Evolutionary conservation across 805 yeast genomes (phyloP), one percentile per base, ranked within the genome.

Genomic region (Martiniozyma abietophila): DNA sequence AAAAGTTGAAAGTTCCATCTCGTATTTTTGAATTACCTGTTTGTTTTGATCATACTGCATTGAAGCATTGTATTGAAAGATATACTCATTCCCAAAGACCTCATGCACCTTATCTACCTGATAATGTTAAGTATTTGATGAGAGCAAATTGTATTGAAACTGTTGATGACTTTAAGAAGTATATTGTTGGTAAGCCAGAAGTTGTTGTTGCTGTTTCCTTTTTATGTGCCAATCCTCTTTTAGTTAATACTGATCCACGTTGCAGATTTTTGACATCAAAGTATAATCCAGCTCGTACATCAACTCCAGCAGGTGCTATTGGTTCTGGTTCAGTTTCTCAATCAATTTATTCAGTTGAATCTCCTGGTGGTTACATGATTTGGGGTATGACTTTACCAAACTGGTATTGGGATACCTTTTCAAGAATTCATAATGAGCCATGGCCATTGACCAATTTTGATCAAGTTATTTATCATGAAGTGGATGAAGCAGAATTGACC

Each of bases 321-420:
- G 98, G 98, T 52, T 79, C 92, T 54, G 98, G 98, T 43, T 97
- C 98, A 48, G 85, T 81, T 83, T 92, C 86, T 69, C 88, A 89
- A 97, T 89, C 97, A 65, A 88, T 89, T 48, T 89, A 89, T 61
- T 85, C 97, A 21, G 88, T 89, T 89, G 94, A 85, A 46, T 85
- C 96, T 18, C 98, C 98, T 31, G 98, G 98, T 62, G 98, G 98
- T 21, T 89, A 89, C 61, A 97, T 89, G 63, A 70, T 89, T 48
- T 89, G 86, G 42, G 98, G 97, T 38, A 75, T 97, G 54, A 89
- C 98, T 8, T 77, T 92, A 45, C 97, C 97, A 35, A 88, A 89
- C 48, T 89, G 98, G 98, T 83, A 21, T 65, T 92, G 43, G 92
- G 86, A 27, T 59, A 64, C 17, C 86, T 79, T 47, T 59, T 71